Conservation (phyloP, 768 basidiomycete genomes). For the Cystofilobasidium bisporidii region DNA sequence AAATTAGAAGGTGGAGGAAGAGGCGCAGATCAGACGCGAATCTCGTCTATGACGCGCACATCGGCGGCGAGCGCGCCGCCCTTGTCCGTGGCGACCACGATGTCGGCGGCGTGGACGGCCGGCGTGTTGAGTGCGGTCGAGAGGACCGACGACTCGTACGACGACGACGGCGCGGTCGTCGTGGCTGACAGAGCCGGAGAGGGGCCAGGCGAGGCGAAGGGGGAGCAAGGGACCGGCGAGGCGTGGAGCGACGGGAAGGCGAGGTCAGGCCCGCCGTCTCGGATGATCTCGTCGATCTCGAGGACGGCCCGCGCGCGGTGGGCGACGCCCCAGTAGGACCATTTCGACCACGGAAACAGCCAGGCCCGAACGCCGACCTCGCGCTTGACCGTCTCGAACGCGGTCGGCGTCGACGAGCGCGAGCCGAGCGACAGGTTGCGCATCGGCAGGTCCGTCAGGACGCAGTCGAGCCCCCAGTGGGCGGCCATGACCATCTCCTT, state of each 20-base stretch:
- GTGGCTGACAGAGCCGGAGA: not conserved
- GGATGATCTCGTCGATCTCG: slow-evolving; percentile 24
- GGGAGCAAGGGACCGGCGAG: not conserved
- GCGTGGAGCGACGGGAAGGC: slow-evolving; percentile 2
- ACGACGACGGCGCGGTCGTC: too few relatives aligned
- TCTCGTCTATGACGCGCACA: not conserved
- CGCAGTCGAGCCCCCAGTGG: slow-evolving; percentile 36
- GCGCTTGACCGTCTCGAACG: slow-evolving; percentile 28
- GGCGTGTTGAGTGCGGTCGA: not conserved
- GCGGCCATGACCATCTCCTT: slow-evolving; percentile 37
- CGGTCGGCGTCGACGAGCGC: slow-evolving; percentile 23
- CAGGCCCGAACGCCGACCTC: slow-evolving; percentile 16
- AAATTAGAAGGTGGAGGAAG: too few relatives aligned
- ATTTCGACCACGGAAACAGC: slow-evolving; percentile 6
- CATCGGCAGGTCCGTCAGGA: slow-evolving; percentile 39
- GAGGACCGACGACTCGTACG: not conserved
- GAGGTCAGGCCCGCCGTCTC: slow-evolving; percentile 21
- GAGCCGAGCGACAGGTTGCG: slow-evolving; percentile 31
- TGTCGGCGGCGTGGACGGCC: too few relatives aligned
- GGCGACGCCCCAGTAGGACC: slow-evolving; percentile 12
- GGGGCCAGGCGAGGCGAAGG: not conserved
- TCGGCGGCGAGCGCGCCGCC: not conserved
- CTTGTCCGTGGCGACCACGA: not conserved
- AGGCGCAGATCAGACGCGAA: not conserved
- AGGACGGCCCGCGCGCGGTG: not conserved